Base-by-base conservation (phyloP, 805 yeast genomes). In the Yamadazyma insecticola region DNA sequence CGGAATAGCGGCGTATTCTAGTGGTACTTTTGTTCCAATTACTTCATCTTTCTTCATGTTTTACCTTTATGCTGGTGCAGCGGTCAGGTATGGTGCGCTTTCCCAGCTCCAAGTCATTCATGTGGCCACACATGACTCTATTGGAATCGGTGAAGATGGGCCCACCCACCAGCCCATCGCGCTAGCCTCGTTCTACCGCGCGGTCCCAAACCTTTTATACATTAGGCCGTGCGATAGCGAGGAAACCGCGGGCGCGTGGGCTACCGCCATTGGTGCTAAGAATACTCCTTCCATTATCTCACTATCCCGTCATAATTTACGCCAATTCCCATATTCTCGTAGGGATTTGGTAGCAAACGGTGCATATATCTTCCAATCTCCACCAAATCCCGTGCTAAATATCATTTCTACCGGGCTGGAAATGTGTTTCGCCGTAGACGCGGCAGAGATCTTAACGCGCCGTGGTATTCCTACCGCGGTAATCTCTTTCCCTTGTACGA, bases 161-260 rank as follows among this genome's bases (percentile, higher is more conserved):
- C 77, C 77, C 23, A 72, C 77, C 26, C 78, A 72, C 42, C 78
- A 72, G 53, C 77, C 78, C 34, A 68, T 72, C 39, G 76, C 67
- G 48, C 56, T 74, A 22, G 48, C 72, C 26, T 67, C 71, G 15
- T 72, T 71, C 48, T 63, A 67, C 58, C 63, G 77, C 44, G 68
- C 77, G 24, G 50, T 65, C 35, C 78, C 78, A 39, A 72, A 72
- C 55, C 29, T 59, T 25, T 52, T 55, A 47, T 73, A 65, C 36
- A 64, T 74, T 61, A 60, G 77, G 41, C 77, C 77, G 14, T 72
- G 74, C 45, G 77, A 72, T 45, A 70, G 73, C 33, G 63, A 65
- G 40, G 77, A 72, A 60, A 52, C 60, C 33, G 66, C 74, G 18
- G 77, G 74, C 32, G 72, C 74, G 13, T 72, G 53, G 52, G 50